A percentile compares a stretch with the other conserved stretches of the same genome.
Evolutionary conservation across 1,139 yeast genomes (phyloP).

Genomic region (Yamadazyma atlantica): DNA sequence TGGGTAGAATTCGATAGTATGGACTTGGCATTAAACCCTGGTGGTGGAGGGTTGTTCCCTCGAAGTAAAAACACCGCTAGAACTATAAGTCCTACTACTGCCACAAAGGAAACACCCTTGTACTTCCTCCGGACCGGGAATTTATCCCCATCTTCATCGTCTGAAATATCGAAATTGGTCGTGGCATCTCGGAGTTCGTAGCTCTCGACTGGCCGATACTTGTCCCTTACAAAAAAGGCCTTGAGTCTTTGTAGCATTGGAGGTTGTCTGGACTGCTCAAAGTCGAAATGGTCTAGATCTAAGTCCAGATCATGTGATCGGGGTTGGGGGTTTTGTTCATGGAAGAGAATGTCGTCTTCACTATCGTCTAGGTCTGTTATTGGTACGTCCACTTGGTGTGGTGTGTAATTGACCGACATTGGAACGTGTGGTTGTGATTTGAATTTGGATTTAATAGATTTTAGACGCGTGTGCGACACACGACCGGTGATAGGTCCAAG

Average conservation of each 20-base stretch:
- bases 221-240: slow-evolving; percentile 3
- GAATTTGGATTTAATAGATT: too few relatives aligned
- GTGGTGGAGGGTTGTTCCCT: background rate
- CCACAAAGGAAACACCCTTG: slow-evolving; percentile 4
- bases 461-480: too few relatives aligned
- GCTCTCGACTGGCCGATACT: slow-evolving; percentile 10
- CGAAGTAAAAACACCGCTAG: slow-evolving; percentile 4
- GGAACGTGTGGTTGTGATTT: background rate
- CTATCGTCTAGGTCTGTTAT: slow-evolving; percentile 56
- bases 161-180: slow-evolving; percentile 7
- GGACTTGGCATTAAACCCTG: slow-evolving; percentile 1
- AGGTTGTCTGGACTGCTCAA: slow-evolving; percentile 2
- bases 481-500: too few relatives aligned
- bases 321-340: slow-evolving; percentile 15
- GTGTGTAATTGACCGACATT: slow-evolving; percentile 17
- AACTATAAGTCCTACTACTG: slow-evolving; percentile 4
- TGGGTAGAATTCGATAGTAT: slow-evolving; percentile 66
- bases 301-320: slow-evolving; percentile 2
- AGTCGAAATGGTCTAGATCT: slow-evolving; percentile 9
- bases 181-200: slow-evolving; percentile 14
- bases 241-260: slow-evolving; percentile 4
- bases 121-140: background rate
- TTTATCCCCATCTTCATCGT: slow-evolving; percentile 4
- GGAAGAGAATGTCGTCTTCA: slow-evolving; percentile 44
- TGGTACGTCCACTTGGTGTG: slow-evolving; percentile 54